Base-by-base conservation (phyloP, 805 yeast genomes). In the Sugiyamaella smithiae region DNA sequence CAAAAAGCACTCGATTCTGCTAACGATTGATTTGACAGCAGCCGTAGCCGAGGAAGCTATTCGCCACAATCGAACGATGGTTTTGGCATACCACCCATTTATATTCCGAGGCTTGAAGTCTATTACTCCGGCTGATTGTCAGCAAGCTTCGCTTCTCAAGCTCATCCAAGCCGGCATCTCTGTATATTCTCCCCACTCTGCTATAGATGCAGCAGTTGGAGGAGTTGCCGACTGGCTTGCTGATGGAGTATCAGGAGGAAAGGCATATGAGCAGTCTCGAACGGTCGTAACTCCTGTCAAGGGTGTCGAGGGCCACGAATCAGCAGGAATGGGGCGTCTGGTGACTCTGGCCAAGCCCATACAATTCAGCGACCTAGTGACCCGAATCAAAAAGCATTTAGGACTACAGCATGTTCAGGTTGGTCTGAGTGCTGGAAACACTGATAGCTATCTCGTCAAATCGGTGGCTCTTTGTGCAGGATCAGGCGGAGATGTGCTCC, bases 141-240 rank as follows among this genome's bases (percentile, higher is more conserved):
- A 93, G 64, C 97, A 93, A 61, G 68, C 68, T 19, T 85, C 95
- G 4, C 71, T 91, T 46, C 65, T 91, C 33, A 76, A 77, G 47
- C 73, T 93, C 58, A 82, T 88, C 45, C 82, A 81, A 55, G 75
- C 81, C 51, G 85, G 87, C n/a, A 78, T 93, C 49, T 79, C 89
- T 43, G 99, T 93, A 1, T 93, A 93, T 65, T 84, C 84, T 48
- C 99, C 99, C 22, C 99, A 93, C 63, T 91, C 99, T 0, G 89
- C 98, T 0, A 85, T 93, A 2, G 99, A 93, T 67, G 91, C 97
- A 20, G 93, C 93, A 7, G 66, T 67, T 9, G 85, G 84, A n/a
- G 99, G 99, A 19, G 97, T 93, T 53, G 93, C 93, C 57, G 98
- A 89, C 64, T 93, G 96, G 85, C 72, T 93, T 36, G 85, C 79